These are phyloP conservation scores for Blastobotrys buckinghamii DNA, from an alignment of 1,139 yeast genomes.

Conservation along the genomic window DNA sequence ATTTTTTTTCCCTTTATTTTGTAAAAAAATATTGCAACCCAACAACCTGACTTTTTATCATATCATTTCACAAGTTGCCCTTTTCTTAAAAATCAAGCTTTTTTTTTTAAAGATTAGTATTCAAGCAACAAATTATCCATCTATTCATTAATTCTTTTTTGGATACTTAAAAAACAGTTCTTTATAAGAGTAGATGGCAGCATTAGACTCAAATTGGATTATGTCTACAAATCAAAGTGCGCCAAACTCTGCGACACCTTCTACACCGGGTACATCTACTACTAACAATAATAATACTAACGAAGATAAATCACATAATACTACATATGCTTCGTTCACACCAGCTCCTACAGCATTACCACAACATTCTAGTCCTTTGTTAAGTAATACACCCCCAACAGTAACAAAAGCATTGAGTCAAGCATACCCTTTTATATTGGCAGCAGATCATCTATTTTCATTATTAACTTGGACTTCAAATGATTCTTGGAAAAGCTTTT, in stretches of 20 bases:
- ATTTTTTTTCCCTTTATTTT: no score
- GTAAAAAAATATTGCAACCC: no score
- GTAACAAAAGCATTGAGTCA: slow-evolving; percentile 77
- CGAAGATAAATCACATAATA: slow-evolving; percentile 4
- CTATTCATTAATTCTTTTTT: no score
- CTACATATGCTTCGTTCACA: slow-evolving; percentile 31
- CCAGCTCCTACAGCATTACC: slow-evolving; percentile 31
- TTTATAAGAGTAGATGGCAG: slow-evolving; percentile 12
- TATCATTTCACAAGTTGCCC: no score
- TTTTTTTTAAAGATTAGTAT: no score
- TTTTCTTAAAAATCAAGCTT: no score
- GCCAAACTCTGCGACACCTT: slow-evolving; percentile 7
- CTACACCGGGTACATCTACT: not conserved
- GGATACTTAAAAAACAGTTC: no score
- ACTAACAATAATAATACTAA: not conserved
- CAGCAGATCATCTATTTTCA: slow-evolving; percentile 62
- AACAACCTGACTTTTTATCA: no score
- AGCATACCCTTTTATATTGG: slow-evolving; percentile 76
- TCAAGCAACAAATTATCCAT: no score
- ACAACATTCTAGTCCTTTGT: slow-evolving; percentile 36
- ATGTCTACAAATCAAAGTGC: slow-evolving; percentile 12
- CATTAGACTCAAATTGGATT: slow-evolving; percentile 15
- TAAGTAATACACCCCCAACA: slow-evolving; percentile 70
- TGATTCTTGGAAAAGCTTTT: slow-evolving; percentile 69
- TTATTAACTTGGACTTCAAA: slow-evolving; percentile 89